A percentile compares a stretch with the other conserved stretches of the same genome.
Conservation (phyloP, 2,329 filamentous ascomycete species). For the Neodidymelliopsis sp. region DNA sequence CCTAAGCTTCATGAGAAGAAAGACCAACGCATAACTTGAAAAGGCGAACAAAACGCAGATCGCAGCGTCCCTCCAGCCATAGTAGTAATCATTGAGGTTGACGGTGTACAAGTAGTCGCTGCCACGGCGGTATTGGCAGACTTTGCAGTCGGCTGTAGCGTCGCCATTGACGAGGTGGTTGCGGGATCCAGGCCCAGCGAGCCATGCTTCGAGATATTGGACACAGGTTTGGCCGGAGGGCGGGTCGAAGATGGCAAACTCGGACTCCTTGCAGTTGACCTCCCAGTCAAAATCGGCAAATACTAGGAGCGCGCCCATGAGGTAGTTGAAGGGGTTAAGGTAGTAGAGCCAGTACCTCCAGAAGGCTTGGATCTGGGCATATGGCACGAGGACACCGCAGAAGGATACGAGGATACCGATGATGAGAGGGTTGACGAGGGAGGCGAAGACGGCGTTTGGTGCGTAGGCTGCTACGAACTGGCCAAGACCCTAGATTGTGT, state of each 20-base stretch:
- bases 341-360: conserved; percentile 63
- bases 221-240: conserved; percentile 62
- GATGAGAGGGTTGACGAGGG: conserved; percentile 58
- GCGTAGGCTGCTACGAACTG: conserved; percentile 62
- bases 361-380: conserved; percentile 70
- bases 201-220: conserved; percentile 64
- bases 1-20: conserved; percentile 52
- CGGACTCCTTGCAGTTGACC: conserved; percentile 46
- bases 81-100: conserved; percentile 67
- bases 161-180: conserved; percentile 60
- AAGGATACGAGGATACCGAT: conserved; percentile 33
- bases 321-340: conserved; percentile 54
- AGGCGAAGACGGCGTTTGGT: conserved; percentile 55
- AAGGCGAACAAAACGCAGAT: conserved; percentile 65
- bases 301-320: conserved; percentile 51
- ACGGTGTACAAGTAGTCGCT: conserved; percentile 67
- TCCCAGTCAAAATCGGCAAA: conserved; percentile 53
- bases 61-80: conserved; percentile 71
- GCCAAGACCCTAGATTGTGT: too few species aligned
- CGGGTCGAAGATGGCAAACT: conserved; percentile 57
- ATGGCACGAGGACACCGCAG: conserved; percentile 68
- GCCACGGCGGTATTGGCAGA: conserved; percentile 67
- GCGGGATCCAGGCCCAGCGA: conserved; percentile 54
- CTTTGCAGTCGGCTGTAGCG: conserved; percentile 62
- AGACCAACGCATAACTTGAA: conserved; percentile 62